These are phyloP conservation scores for Chrysopogon serrulatus DNA, from an alignment of 176 grass and related monocot species.

Conservation along the genomic window DNA sequence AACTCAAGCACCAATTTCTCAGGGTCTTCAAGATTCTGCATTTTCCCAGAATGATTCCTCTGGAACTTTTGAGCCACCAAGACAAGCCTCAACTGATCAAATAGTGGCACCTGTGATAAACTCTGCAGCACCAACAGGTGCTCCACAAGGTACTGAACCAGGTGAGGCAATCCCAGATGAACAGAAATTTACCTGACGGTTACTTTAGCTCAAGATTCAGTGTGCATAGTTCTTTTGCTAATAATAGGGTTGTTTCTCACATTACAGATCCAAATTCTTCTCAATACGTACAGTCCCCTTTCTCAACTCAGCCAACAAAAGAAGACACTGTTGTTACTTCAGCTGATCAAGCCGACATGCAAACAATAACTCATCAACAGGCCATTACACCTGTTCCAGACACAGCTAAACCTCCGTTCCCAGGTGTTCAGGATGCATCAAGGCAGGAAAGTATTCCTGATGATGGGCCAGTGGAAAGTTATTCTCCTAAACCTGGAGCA, in stretches of 20 bases:
- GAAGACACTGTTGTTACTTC: not conserved
- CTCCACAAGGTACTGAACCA: not conserved
- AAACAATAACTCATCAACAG: not conserved
- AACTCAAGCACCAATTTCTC: not conserved
- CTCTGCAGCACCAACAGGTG: not conserved
- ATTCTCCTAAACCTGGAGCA: not conserved
- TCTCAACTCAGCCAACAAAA: constrained; percentile 1
- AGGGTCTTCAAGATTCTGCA: not conserved
- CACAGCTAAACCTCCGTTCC: not conserved
- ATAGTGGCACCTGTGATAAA: not conserved
- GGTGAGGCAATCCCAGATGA: not conserved
- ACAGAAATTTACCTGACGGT: not conserved
- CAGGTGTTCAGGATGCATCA: not conserved
- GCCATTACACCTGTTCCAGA: not conserved
- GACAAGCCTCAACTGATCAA: not conserved
- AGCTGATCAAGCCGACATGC: not conserved
- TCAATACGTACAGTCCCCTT: not conserved
- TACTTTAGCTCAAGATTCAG: not conserved
- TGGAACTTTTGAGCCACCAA: not conserved
- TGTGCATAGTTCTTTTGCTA: not conserved
- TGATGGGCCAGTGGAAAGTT: not conserved
- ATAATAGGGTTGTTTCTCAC: not conserved
- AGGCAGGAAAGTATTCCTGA: not conserved
- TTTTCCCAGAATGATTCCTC: not conserved
- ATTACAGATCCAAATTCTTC: not conserved